Conservation (phyloP, 371 early-diverging fungal genomes). For the Rhizopus stolonifer region DNA sequence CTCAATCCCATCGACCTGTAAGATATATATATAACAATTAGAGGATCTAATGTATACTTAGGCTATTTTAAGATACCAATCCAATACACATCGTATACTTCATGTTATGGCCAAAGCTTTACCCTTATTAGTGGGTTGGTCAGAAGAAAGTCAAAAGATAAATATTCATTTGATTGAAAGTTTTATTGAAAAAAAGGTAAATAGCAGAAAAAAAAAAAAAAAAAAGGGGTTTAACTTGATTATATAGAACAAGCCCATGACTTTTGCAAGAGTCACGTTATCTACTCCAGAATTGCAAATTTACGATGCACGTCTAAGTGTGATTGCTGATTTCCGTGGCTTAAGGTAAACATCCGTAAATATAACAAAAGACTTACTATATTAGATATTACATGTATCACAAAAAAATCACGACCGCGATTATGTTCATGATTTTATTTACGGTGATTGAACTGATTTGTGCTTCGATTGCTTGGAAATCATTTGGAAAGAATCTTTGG, state of each 20-base stretch:
- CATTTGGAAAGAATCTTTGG: constrained; percentile 54
- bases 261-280: constrained; percentile 64
- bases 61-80: constrained; percentile 77
- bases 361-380: background rate
- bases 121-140: constrained; percentile 66
- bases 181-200: constrained; percentile 64
- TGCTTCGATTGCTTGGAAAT: constrained; percentile 69
- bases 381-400: constrained; percentile 82
- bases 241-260: constrained; percentile 54
- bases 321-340: constrained; percentile 80
- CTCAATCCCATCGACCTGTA: constrained; percentile 69
- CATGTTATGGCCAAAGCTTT: constrained; percentile 63
- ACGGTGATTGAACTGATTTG: constrained; percentile 74
- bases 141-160: constrained; percentile 70
- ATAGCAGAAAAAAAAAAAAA: too few relatives aligned
- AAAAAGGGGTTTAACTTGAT: too few relatives aligned
- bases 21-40: too few relatives aligned
- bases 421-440: constrained; percentile 66
- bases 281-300: constrained; percentile 69
- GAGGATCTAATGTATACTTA: constrained; percentile 14
- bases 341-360: constrained; percentile 16
- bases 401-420: constrained; percentile 72
- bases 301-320: constrained; percentile 65
- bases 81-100: constrained; percentile 62
- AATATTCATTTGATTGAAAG: constrained; percentile 69